These are phyloP conservation scores for Rhytidiadelphus loreus DNA, from an alignment of 225 moss, liverwort and hornwort species.

Conservation along the genomic window DNA sequence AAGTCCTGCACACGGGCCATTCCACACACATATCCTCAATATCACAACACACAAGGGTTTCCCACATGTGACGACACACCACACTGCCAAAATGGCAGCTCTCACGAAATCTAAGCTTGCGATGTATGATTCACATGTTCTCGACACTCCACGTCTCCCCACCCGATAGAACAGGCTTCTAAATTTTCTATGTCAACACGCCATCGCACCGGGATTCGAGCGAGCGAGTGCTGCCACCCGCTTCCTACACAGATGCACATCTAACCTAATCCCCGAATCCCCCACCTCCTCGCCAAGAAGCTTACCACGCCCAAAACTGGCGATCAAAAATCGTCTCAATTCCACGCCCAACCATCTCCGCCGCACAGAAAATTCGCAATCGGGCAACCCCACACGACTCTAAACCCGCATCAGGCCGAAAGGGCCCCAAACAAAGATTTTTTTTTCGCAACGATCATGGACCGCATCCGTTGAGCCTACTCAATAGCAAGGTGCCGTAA, in stretches of 20 bases:
- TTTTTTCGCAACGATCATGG: background rate
- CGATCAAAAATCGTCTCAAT: background rate
- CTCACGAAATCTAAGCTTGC: background rate
- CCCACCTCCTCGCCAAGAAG: background rate
- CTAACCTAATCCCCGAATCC: slow-evolving; percentile 3
- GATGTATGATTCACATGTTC: background rate
- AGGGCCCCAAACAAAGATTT: background rate
- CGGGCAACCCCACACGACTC: background rate
- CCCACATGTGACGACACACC: background rate
- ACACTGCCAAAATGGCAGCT: background rate
- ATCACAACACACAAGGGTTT: background rate
- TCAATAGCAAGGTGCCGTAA: background rate
- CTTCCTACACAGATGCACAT: background rate
- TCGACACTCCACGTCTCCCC: background rate
- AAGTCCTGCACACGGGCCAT: background rate
- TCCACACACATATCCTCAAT: background rate
- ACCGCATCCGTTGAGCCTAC: background rate
- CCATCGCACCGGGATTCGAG: background rate
- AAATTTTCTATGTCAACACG: background rate
- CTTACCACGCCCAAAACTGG: background rate
- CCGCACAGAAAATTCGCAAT: background rate
- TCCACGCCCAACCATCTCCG: background rate
- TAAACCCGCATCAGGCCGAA: background rate
- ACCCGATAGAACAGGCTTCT: background rate
- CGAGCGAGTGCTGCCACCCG: background rate